Evolutionary conservation across 1,139 yeast species (phyloP), one percentile per base, ranked within the genome.

Genomic region (Candida sp.): DNA sequence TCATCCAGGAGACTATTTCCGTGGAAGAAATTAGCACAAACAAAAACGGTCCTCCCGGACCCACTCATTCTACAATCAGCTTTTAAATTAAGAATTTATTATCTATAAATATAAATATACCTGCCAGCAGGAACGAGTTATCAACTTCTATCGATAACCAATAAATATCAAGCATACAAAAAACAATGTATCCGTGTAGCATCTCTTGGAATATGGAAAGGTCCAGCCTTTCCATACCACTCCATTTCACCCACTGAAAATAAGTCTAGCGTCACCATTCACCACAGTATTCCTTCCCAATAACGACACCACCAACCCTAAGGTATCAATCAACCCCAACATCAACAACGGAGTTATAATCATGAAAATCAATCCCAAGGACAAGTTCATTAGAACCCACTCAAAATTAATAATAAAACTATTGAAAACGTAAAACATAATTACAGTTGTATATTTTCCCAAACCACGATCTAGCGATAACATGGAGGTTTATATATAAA

Each of bases 341-440:
- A 37, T 15, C 15, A 37, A 5, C 34, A 37, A 37, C 5, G 39
- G 39, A 2, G 25, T 29, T 19, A 37, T 11, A 22, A 37, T 37
- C 23, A 37, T 23, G 30, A 19, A 37, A 12, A 37, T 37, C 34
- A 37, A 37, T 9, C 34, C 29, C n/a, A 30, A 12, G 4, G 39
- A 27, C 6, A 37, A 21, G 11, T 21, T 27, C 5, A 32, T 37
- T 33, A 37, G 12, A 8, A 37, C 30, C 21, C 22, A 12, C 21
- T 37, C 39, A 12, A 37, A 27, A 11, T 32, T 32, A 5, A 32
- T 32, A 32, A 32, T 32, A 12, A 32, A 32, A 12, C 34, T 32
- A 32, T 9, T 9, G 19, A 32, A 12, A 32, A 32, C 34, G 11
- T 6, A 32, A 32, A 32, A 7, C 34, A 32, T 32, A 2, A 8